Evolutionary conservation across 179 eudicot species (phyloP), one percentile per base, ranked within the genome.

Genomic region (Vitellaria paradoxa): DNA sequence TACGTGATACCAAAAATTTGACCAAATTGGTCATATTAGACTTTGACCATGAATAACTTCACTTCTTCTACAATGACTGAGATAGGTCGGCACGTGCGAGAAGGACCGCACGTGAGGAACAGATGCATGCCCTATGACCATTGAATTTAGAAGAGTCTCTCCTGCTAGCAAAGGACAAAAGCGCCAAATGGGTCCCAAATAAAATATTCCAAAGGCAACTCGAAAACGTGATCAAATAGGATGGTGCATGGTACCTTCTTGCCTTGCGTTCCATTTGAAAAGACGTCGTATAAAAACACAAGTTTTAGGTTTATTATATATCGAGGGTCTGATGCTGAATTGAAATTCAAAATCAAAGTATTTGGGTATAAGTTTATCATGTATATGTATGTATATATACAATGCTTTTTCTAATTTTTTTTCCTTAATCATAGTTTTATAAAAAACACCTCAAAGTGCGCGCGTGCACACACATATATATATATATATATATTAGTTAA

Each of bases 211-310:
- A 20, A 49, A 8, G 5, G 37, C 37, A 47, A 47, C 21, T 1
- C 30, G 4, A 69, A 69, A 49, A 49, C 57, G 73, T 69, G 73
- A 69, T 21, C 17, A 69, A 47, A 69, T 49, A 69, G 59, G 73
- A 49, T 37, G 73, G 40, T 69, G 56, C 73, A 21, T 3, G 72
- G 72, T 17, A 47, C 56, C 37, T 68, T 68, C 55, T 46, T 9
- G 56, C 7, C 72, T 21, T n/a, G 52, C 12, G 9, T 68, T 68
- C 18, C 14, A 46, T 9, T 26, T 42, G 55, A 56, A 68, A 0
- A 30, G 37, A 68, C 18, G 56, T 20, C 72, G 5, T 3, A 20
- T 20, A 20, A 20, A 68, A 68, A 47, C 18, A 65, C 7, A 18
- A 20, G 3, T 67, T 45, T 46, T 63, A 21, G 13, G 15, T 68